Base-by-base conservation (phyloP, 441 rosid species). In the Manihot esculenta region DNA sequence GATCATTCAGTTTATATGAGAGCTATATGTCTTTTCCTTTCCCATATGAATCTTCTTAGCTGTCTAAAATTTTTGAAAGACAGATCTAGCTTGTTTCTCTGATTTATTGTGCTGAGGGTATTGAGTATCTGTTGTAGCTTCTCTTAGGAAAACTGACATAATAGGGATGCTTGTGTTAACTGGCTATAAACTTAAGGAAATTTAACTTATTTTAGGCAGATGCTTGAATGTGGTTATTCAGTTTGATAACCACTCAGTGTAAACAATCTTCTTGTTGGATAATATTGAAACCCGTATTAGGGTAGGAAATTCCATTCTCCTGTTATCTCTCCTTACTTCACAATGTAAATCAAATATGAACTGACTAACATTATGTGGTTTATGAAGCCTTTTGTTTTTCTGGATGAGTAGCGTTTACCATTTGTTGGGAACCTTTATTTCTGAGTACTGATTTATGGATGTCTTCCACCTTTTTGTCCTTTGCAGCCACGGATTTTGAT, bases 401-500 rank as follows among this genome's bases (percentile, higher is more conserved):
- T 50, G 5, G 59, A 17, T 41, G 35, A 33, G 15, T 42, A 62
- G 27, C 51, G 45, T 69, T 61, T 35, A 17, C 48, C 27, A 12
- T 44, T 72, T 68, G 2, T 57, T 62, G 10, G 50, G 10, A 27
- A 45, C 18, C 58, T 15, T 64, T 30, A 24, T 61, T 53, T 72
- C 45, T 55, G 55, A 42, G 17, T 24, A n/a, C 51, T 66, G 50
- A 44, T 61, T 60, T 60, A 41, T 60, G 45, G 63, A 44, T 72
- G 41, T 50, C 60, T 17, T 42, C 24, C 58, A 42, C 54, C 14
- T 41, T 54, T 5, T 54, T 74, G 45, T 68, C 30, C 49, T 73
- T 75, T 45, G 35, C 86, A 90, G 96, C 96, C 96, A 44, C 87
- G 93, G 47, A 88, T 88, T 65, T 80, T 90, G 77, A 80, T 90